Base-by-base conservation (phyloP, 1,139 yeast genomes). In the Kodamaea ohmeri region DNA sequence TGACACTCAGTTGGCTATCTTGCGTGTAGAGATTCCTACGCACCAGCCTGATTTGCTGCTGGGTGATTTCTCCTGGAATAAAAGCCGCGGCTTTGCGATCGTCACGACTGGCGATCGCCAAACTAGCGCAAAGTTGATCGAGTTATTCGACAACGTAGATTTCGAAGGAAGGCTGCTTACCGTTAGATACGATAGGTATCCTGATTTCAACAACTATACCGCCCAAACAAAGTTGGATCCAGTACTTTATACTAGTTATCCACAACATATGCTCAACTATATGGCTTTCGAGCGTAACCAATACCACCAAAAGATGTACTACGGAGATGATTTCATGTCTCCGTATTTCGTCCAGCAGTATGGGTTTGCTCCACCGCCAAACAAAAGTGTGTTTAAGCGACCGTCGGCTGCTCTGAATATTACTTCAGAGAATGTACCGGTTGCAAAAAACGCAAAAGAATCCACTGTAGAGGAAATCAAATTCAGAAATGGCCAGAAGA, bases 51-150 rank as follows among this genome's bases (percentile, higher is more conserved):
- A 39, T 14, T 17, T 30, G 9, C 27, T 25, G 6, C 35, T 11
- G 17, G 24, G 32, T 18, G 38, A 34, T 4, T 29, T 18, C 13
- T 25, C 39, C 16, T 32, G 21, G 24, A 25, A 32, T 13, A 41
- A 52, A 43, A 60, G 71, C 40, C 71, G 80, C 48, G 89, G 90
- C 3, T 81, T 77, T 61, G 89, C 87, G 1, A 75, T 82, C 25
- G 85, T 80, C 1, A 67, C 76, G 7, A 80, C 82, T 20, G 68
- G 65, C 9, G 57, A 72, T 37, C 61, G 61, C 34, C 65, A 62
- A 19, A 74, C 73, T n/a, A 79, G 85, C 9, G 68, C 67, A 19
- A 60, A 60, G 37, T 65, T 82, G 5, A 79, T 82, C 32, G 56
- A 61, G 37, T 46, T 55, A 40, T 76, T 80, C 50, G 73, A 82